phyloP scores from a whole-genome alignment of 345 rosid genomes.

The Salix arbutifolia region DNA sequence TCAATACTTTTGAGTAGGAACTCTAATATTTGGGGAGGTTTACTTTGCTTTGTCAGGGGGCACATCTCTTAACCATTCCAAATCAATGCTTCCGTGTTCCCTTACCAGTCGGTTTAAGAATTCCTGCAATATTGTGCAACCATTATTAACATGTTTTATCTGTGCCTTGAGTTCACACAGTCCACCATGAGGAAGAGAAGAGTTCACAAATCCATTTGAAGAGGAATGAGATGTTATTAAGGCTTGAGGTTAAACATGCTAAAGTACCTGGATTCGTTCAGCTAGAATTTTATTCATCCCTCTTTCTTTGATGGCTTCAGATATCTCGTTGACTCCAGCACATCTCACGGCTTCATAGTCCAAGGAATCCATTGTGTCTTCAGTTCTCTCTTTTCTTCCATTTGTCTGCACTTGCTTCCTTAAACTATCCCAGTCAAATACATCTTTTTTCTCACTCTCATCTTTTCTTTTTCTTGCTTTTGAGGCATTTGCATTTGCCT shows the following conservation, averaged over 20 bases:
- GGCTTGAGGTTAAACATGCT: constrained; percentile 8
- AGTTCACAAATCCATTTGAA: constrained; percentile 14
- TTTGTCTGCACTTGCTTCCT: constrained; percentile 48
- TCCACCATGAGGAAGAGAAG: not conserved
- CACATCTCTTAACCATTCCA: constrained; percentile 87
- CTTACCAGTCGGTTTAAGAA: constrained; percentile 62
- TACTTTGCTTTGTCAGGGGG: constrained; percentile 79
- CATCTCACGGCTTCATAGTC: constrained; percentile 81
- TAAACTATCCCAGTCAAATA: constrained; percentile 72
- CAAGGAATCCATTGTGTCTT: constrained; percentile 60
- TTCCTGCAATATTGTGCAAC: constrained; percentile 51
- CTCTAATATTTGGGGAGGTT: constrained; percentile 13
- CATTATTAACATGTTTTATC: constrained; percentile 12
- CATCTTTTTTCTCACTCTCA: constrained; percentile 36
- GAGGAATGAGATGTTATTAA: not conserved
- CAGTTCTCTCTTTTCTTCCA: constrained; percentile 45
- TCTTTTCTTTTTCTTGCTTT: constrained; percentile 49
- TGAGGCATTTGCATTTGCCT: constrained; percentile 25
- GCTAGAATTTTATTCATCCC: constrained; percentile 95
- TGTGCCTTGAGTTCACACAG: not conserved
- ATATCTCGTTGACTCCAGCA: constrained; percentile 46
- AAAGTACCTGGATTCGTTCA: constrained; percentile 67
- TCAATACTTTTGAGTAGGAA: not conserved
- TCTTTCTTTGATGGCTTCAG: constrained; percentile 66
- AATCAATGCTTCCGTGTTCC: constrained; percentile 73